Evolutionary conservation across 306 rosid genomes (phyloP).

Genomic region (Rosa rugosa): DNA sequence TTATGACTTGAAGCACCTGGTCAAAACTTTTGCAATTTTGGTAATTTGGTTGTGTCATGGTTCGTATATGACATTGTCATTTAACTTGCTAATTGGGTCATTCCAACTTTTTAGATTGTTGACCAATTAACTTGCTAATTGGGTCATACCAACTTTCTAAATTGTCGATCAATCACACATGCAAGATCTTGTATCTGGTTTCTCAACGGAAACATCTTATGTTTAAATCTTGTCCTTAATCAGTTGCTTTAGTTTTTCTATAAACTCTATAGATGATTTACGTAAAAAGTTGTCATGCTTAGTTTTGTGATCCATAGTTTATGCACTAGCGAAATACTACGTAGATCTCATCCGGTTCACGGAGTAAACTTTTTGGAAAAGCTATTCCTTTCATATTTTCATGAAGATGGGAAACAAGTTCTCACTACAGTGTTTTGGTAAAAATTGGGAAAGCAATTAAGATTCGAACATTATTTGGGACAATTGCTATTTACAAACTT

Average conservation of each 20-base stretch:
- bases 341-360: background rate
- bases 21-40: background rate
- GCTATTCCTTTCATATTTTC: background rate
- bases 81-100: background rate
- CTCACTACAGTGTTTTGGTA: background rate
- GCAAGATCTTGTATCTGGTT: background rate
- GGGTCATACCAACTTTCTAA: too few relatives aligned
- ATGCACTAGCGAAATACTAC: background rate
- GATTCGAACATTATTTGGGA: background rate
- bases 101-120: background rate
- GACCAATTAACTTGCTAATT: too few relatives aligned
- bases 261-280: background rate
- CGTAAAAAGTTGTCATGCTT: background rate
- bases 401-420: too few relatives aligned
- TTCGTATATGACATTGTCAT: background rate
- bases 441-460: background rate
- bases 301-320: background rate
- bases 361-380: background rate
- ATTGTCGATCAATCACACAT: background rate
- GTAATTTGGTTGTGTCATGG: background rate
- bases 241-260: background rate
- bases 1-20: background rate
- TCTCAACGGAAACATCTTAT: background rate
- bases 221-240: background rate
- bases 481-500: background rate